phyloP scores from a whole-genome alignment of 176 grass and related monocot species.

The Musa schizocarpa region DNA sequence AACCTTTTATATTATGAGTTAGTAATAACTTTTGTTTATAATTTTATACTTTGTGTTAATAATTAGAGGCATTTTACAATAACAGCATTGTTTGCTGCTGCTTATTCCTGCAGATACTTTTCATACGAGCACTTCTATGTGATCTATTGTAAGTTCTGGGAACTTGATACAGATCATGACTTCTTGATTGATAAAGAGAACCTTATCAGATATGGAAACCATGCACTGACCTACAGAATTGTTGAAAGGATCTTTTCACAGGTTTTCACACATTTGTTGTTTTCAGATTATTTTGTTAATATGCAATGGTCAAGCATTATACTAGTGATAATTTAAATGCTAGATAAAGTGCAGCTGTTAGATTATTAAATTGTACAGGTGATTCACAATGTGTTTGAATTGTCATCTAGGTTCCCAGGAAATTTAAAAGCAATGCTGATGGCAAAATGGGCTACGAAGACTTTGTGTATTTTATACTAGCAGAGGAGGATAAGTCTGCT shows the following conservation, averaged over 20 bases:
- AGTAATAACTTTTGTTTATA: neutral
- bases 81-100: constrained; percentile 6
- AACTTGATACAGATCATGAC: constrained; percentile 92
- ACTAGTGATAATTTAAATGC: neutral
- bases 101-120: constrained; percentile 56
- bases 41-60: neutral
- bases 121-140: constrained; percentile 98
- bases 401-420: constrained; percentile 61
- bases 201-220: constrained; percentile 94
- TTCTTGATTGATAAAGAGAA: constrained; percentile 96
- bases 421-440: constrained; percentile 89
- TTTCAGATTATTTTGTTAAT: neutral
- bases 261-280: constrained; percentile 26
- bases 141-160: constrained; percentile 98
- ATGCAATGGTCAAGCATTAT: neutral
- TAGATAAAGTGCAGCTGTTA: too few species aligned
- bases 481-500: constrained; percentile 97
- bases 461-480: constrained; percentile 98
- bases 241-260: constrained; percentile 94
- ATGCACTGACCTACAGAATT: constrained; percentile 94
- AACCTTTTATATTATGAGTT: too few species aligned
- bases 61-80: neutral
- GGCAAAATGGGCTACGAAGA: constrained; percentile 99
- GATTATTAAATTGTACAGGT: constrained; percentile 9
- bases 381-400: constrained; percentile 18